Conservation (phyloP, 2,329 filamentous ascomycete genomes). For the Xylariaceae sp. region DNA sequence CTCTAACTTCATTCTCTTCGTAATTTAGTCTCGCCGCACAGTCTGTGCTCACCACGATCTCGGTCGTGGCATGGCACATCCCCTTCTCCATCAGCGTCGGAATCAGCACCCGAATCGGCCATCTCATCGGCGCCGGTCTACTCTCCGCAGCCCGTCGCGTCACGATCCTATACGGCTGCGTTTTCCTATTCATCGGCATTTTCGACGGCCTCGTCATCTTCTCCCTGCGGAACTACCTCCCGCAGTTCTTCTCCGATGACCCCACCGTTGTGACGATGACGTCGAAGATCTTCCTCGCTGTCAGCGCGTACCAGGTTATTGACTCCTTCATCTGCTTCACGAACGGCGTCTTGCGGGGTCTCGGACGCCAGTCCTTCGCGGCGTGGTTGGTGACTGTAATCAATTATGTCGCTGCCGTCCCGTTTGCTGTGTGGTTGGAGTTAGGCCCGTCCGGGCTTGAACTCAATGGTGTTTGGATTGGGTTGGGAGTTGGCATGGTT, state of each 20-base stretch:
- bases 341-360: conserved; percentile 37
- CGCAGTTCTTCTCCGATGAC: conserved; percentile 33
- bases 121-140: conserved; percentile 37
- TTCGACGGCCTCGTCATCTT: conserved; percentile 33
- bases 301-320: conserved; percentile 34
- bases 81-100: conserved; percentile 41
- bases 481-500: conserved; percentile 33
- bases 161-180: conserved; percentile 30
- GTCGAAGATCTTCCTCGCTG: conserved; percentile 30
- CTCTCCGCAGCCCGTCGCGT: conserved; percentile 32
- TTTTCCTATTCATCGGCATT: conserved; percentile 32
- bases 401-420: conserved; percentile 37
- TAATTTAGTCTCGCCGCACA: conserved; percentile 35
- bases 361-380: conserved; percentile 36
- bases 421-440: conserved; percentile 37
- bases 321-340: conserved; percentile 35
- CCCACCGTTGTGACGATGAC: conserved; percentile 29
- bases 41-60: conserved; percentile 38
- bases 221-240: conserved; percentile 29
- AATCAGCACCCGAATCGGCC: conserved; percentile 39
- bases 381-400: conserved; percentile 35
- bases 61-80: conserved; percentile 39
- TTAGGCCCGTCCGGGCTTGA: conserved; percentile 30
- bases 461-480: conserved; percentile 35
- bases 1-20: neutral